These are phyloP conservation scores for Magnusiomyces sp. DNA, from an alignment of 1,139 yeast genomes.

Conservation along the genomic window DNA sequence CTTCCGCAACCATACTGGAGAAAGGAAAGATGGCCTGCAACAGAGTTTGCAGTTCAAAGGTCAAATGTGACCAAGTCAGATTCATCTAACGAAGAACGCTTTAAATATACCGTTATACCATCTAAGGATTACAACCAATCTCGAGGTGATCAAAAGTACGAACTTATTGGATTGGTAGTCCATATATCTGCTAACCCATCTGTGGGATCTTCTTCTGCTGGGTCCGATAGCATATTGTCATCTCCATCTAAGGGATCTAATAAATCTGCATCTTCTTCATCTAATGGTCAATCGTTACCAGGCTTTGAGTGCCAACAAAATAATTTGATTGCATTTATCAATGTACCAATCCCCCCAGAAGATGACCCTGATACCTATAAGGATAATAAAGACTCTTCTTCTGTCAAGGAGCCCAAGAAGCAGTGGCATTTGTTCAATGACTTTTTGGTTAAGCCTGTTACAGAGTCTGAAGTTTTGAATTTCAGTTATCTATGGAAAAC, in stretches of 20 bases:
- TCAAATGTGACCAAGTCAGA: not conserved
- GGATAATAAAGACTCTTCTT: conserved; percentile 17
- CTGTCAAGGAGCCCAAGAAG: conserved; percentile 3
- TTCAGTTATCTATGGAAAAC: conserved; percentile 71
- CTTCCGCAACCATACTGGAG: conserved; percentile 15
- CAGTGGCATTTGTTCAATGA: conserved; percentile 88
- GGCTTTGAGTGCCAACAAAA: not conserved
- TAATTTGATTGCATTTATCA: conserved; percentile 14
- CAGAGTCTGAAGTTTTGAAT: conserved; percentile 60
- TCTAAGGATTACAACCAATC: conserved; percentile 1
- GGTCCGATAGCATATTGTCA: not conserved
- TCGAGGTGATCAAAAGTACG: conserved; percentile 20
- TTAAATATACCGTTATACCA: no score
- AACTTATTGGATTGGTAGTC: conserved; percentile 33
- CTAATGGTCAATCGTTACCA: not conserved
- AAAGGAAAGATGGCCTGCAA: conserved; percentile 20
- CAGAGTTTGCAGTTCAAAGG: conserved; percentile 15
- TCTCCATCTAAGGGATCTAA: conserved; percentile 7
- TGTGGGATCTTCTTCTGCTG: not conserved
- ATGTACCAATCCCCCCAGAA: conserved; percentile 20
- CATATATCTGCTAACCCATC: conserved; percentile 25
- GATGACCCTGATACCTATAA: conserved; percentile 12
- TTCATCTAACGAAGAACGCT: no score
- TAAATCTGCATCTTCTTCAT: conserved; percentile 4
- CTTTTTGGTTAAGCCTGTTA: conserved; percentile 73